Evolutionary conservation across 2,329 filamentous ascomycete genomes (phyloP).

Genomic region (Penicillium sp.): DNA sequence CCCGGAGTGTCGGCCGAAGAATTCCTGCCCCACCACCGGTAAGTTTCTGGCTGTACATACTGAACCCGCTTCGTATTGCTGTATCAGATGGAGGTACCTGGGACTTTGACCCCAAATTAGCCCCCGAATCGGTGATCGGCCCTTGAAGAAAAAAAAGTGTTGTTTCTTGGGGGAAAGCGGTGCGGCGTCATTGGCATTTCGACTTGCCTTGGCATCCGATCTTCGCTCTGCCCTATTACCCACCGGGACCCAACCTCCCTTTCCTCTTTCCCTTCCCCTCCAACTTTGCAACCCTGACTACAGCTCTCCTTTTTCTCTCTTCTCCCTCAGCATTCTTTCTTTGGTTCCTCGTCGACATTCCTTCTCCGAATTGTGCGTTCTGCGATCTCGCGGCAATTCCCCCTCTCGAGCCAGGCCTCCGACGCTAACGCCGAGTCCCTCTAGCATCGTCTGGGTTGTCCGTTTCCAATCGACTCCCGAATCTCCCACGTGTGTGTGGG

Average conservation of each 20-base stretch:
- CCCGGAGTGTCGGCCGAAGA: conserved; percentile 7
- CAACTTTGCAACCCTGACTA: conserved; percentile 2
- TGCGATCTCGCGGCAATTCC: conserved; percentile 19
- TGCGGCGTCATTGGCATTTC: not conserved
- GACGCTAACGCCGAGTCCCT: no score
- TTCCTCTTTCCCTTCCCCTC: conserved; percentile 8
- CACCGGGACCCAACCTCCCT: conserved; percentile 12
- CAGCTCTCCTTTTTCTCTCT: conserved; percentile 4
- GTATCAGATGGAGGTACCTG: no score
- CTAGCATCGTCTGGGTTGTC: no score
- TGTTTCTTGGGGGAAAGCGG: no score
- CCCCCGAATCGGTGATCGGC: no score
- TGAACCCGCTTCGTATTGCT: no score
- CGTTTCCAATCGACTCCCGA: no score
- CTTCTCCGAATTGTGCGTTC: conserved; percentile 9
- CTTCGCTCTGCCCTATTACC: conserved; percentile 22
- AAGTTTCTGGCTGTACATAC: no score
- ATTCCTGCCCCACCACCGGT: not conserved
- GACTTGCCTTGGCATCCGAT: conserved; percentile 20
- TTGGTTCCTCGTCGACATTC: conserved; percentile 5
- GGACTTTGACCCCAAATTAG: no score
- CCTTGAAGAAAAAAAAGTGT: no score
- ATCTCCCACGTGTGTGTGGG: conserved; percentile 18
- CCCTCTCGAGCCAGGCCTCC: no score
- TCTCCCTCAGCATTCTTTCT: conserved; percentile 4